phyloP scores from a whole-genome alignment of 2,329 filamentous ascomycete species.

The Aspergillus proliferans region DNA sequence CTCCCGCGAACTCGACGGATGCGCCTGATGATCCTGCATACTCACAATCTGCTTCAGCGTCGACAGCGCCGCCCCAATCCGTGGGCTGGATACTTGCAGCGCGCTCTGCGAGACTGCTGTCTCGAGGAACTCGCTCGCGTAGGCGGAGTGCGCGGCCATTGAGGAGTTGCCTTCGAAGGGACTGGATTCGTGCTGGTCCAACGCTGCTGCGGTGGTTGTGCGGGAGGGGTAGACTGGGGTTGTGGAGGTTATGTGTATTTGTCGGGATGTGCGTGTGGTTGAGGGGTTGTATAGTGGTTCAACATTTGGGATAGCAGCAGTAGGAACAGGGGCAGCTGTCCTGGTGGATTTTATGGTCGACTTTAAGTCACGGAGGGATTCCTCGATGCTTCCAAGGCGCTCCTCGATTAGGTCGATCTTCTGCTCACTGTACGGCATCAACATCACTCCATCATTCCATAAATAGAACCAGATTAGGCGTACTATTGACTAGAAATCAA shows the following conservation, averaged over 20 bases:
- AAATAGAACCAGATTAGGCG: conserved; percentile 4
- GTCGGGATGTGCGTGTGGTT: not conserved
- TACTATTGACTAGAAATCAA: conserved; percentile 40
- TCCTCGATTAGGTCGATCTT: conserved; percentile 50
- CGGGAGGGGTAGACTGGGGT: conserved; percentile 12
- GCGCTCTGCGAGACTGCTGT: conserved; percentile 33
- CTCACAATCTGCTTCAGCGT: conserved; percentile 35
- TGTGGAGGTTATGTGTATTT: conserved; percentile 7
- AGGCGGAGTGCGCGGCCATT: conserved; percentile 43
- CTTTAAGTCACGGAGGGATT: conserved; percentile 21
- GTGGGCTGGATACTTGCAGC: conserved; percentile 30
- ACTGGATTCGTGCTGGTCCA: conserved; percentile 23
- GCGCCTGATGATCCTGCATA: conserved; percentile 27
- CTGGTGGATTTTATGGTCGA: conserved; percentile 6
- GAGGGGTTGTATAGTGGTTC: not conserved
- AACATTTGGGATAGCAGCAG: not conserved
- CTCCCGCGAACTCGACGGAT: conserved; percentile 14
- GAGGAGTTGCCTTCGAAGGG: conserved; percentile 47
- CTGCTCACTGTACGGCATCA: conserved; percentile 38
- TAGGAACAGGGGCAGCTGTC: conserved; percentile 1
- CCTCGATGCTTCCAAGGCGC: conserved; percentile 45
- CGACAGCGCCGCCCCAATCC: conserved; percentile 33
- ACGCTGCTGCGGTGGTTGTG: conserved; percentile 8
- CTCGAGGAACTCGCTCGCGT: conserved; percentile 40
- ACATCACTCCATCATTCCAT: not conserved